These are phyloP conservation scores for Bruguiera gymnorhiza DNA, from an alignment of 345 rosid species.

Conservation along the genomic window DNA sequence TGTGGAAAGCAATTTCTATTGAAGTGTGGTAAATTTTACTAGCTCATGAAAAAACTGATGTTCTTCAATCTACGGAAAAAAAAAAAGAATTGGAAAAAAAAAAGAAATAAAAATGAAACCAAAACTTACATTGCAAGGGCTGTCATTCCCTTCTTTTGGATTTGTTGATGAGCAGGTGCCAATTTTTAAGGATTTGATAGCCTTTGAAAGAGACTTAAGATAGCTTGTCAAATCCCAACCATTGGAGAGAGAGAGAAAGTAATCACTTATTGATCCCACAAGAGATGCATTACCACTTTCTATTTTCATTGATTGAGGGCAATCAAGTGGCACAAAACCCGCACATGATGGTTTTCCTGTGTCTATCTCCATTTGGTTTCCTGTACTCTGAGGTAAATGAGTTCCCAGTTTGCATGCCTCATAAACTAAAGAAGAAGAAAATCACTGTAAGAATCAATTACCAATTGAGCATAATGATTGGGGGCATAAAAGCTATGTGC, in stretches of 20 bases:
- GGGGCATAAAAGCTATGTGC: not conserved
- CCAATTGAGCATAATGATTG: not conserved
- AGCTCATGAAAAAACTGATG: not conserved
- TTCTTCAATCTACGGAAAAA: not conserved
- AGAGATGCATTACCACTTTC: constrained; percentile 90
- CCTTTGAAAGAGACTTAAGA: constrained; percentile 88
- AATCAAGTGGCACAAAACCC: constrained; percentile 89
- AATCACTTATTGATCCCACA: constrained; percentile 95
- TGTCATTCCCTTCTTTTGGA: constrained; percentile 80
- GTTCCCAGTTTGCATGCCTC: constrained; percentile 93
- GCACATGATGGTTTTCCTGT: constrained; percentile 60
- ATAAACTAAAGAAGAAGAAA: constrained; percentile 50
- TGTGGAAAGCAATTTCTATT: not conserved
- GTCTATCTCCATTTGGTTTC: constrained; percentile 81
- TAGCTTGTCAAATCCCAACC: constrained; percentile 97
- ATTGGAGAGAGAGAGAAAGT: constrained; percentile 93
- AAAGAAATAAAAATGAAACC: not conserved
- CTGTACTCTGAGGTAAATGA: constrained; percentile 77
- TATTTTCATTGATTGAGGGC: constrained; percentile 98
- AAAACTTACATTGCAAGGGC: constrained; percentile 53
- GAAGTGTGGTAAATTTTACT: not conserved
- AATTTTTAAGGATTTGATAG: constrained; percentile 75
- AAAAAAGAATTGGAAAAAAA: not conserved
- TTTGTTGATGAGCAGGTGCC: constrained; percentile 53
- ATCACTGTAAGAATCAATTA: not conserved